These are phyloP conservation scores for Alopecurus myosuroides DNA, from an alignment of 176 grass and related monocot species.

Conservation along the genomic window DNA sequence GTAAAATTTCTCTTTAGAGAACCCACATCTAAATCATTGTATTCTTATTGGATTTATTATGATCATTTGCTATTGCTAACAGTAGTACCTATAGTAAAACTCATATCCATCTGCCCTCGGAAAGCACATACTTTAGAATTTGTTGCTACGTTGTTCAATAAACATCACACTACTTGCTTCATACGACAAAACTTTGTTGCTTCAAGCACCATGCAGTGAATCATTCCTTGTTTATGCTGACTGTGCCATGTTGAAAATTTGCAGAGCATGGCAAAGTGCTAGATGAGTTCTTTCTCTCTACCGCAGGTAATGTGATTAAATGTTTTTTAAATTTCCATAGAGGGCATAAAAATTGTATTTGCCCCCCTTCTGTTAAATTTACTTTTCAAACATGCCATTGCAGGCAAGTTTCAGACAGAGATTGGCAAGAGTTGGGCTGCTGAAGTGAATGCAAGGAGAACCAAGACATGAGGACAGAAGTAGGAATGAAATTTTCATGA, in stretches of 20 bases:
- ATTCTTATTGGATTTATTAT: not conserved
- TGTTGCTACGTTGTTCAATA: not conserved
- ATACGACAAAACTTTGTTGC: not conserved
- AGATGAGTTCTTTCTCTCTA: slow-evolving; percentile 94
- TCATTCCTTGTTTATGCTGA: slow-evolving; percentile 12
- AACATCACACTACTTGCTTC: not conserved
- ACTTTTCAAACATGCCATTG: slow-evolving; percentile 11
- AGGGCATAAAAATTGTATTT: not conserved
- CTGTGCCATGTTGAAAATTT: slow-evolving; percentile 18
- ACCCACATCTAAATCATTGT: not conserved
- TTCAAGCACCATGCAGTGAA: not conserved
- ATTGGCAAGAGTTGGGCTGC: slow-evolving; percentile 94
- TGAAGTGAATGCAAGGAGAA: slow-evolving; percentile 81
- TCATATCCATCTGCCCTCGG: not conserved
- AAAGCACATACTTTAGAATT: not conserved
- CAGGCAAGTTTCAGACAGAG: slow-evolving; percentile 94
- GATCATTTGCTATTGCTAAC: not conserved
- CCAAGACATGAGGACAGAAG: slow-evolving; percentile 25
- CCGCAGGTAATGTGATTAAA: slow-evolving; percentile 62
- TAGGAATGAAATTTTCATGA: slow-evolving; percentile 16
- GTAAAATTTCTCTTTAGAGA: not conserved
- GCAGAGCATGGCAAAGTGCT: slow-evolving; percentile 88
- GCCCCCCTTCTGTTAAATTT: not conserved
- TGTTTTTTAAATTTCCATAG: not conserved
- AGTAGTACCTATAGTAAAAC: not conserved